Conservation (phyloP, 306 rosid species). For the Prinsepia uniflora region DNA sequence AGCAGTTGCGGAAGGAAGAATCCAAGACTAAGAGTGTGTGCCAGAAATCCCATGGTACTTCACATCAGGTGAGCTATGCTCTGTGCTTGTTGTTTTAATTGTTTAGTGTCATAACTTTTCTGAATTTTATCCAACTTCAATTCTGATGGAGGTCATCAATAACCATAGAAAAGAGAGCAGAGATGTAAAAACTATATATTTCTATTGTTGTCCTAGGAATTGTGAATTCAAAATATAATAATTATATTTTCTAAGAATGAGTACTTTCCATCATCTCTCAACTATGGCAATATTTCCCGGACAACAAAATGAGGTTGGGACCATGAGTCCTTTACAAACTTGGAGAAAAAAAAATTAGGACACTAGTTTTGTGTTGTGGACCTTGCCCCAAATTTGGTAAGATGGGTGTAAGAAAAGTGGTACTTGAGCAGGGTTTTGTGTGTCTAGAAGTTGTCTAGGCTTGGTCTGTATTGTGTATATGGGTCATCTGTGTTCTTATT, state of each 20-base stretch:
- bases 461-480: too few relatives aligned
- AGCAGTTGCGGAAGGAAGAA: constrained; percentile 90
- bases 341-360: too few relatives aligned
- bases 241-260: background rate
- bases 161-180: background rate
- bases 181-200: background rate
- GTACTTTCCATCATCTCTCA: background rate
- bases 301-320: background rate
- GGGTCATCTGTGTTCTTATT: too few relatives aligned
- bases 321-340: too few relatives aligned
- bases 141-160: constrained; percentile 7
- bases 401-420: too few relatives aligned
- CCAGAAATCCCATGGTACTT: constrained; percentile 65
- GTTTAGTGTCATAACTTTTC: background rate
- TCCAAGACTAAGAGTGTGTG: constrained; percentile 81
- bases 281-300: background rate
- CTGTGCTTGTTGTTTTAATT: constrained; percentile 9
- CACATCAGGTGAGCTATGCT: constrained; percentile 56
- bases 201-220: background rate
- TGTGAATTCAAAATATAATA: background rate
- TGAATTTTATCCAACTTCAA: background rate
- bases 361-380: too few relatives aligned
- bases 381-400: too few relatives aligned
- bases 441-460: too few relatives aligned
- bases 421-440: too few relatives aligned